Evolutionary conservation across 2,329 filamentous ascomycete species (phyloP).

Genomic region (Fusarium domesticum): DNA sequence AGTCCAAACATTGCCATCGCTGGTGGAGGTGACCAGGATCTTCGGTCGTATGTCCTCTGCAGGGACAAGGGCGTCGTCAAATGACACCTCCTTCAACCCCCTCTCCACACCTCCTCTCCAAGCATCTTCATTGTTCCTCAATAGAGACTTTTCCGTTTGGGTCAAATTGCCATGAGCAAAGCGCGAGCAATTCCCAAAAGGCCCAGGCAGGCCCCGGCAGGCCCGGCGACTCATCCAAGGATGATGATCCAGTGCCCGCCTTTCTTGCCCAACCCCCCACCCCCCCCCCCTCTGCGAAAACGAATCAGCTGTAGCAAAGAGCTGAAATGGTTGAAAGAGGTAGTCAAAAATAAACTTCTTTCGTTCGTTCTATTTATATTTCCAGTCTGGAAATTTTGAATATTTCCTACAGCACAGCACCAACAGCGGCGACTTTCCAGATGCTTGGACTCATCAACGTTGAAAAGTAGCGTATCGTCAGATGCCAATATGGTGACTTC

Average conservation of each 20-base stretch:
- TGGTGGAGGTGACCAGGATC: neutral
- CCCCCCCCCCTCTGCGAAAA: neutral
- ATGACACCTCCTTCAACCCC: neutral
- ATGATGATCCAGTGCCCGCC: neutral
- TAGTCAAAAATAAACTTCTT: neutral
- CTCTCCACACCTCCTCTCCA: neutral
- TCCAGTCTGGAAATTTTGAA: too few relatives aligned
- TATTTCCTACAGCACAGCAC: too few relatives aligned
- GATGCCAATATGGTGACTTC: too few relatives aligned
- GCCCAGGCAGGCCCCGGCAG: neutral
- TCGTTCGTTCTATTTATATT: neutral
- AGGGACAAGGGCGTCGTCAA: neutral
- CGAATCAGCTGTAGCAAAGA: neutral
- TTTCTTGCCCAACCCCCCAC: neutral
- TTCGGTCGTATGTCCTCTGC: neutral
- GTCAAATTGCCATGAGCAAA: neutral
- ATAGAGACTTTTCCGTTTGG: too few relatives aligned
- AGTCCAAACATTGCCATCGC: neutral
- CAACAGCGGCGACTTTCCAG: too few relatives aligned
- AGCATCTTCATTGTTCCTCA: neutral
- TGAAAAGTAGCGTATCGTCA: too few relatives aligned
- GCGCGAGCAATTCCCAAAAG: neutral
- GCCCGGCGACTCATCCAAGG: neutral
- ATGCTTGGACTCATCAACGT: too few relatives aligned
- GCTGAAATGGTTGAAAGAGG: neutral